Conservation (phyloP, 176 grass and related monocot species). For the Phyllostachys edulis region DNA sequence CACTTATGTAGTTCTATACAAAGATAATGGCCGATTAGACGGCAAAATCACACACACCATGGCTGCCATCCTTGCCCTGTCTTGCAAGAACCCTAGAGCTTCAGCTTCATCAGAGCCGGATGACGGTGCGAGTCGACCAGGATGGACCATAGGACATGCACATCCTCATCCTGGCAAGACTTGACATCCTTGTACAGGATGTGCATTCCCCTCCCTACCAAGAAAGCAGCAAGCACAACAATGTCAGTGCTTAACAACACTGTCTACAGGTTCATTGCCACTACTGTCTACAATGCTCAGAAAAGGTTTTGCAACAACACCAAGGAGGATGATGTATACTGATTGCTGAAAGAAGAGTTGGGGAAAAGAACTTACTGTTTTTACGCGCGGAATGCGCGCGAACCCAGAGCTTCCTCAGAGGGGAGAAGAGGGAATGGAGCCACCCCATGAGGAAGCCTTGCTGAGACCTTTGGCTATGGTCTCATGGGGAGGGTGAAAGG, state of each 20-base stretch:
- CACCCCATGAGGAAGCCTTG: conserved; percentile 64
- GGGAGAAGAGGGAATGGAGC: conserved; percentile 71
- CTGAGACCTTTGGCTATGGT: neutral
- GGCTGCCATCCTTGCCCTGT: neutral
- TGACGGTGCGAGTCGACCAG: conserved; percentile 67
- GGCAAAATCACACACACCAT: neutral
- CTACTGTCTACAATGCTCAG: neutral
- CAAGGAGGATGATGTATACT: neutral
- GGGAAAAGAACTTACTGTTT: conserved; percentile 44
- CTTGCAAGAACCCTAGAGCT: conserved; percentile 33
- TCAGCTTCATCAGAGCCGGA: conserved; percentile 36
- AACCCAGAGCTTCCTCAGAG: conserved; percentile 63
- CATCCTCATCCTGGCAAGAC: conserved; percentile 72
- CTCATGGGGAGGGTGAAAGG: conserved; percentile 31
- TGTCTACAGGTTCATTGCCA: neutral
- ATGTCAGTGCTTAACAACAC: conserved; percentile 22
- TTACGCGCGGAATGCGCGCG: conserved; percentile 47
- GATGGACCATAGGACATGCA: conserved; percentile 79
- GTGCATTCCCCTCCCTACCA: conserved; percentile 65
- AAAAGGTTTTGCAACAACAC: neutral
- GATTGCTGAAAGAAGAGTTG: neutral
- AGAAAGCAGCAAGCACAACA: conserved; percentile 3
- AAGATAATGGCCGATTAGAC: conserved; percentile 10
- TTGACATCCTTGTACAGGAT: conserved; percentile 79
- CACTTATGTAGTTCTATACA: neutral